Evolutionary conservation across 2,329 filamentous ascomycete genomes (phyloP).

Genomic region (Thermoascus crustaceus): DNA sequence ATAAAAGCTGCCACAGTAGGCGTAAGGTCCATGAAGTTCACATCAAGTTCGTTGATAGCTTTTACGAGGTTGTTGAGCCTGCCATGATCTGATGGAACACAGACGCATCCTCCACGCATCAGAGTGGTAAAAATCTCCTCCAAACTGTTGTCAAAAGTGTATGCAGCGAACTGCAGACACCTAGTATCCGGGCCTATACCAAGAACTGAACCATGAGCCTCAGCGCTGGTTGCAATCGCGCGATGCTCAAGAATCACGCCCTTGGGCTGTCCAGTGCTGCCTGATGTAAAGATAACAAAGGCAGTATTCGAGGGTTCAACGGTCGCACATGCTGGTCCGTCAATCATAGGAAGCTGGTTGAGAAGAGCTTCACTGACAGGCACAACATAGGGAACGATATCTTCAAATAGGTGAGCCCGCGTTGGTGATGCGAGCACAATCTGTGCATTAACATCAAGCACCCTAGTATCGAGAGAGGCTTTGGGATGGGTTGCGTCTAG

Average conservation of each 20-base stretch:
- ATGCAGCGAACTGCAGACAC: slow-evolving; percentile 36
- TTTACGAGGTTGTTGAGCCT: slow-evolving; percentile 38
- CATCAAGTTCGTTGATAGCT: slow-evolving; percentile 39
- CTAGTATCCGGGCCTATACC: slow-evolving; percentile 15
- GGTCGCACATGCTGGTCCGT: slow-evolving; percentile 5
- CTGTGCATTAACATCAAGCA: slow-evolving; percentile 31
- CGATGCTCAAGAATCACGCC: slow-evolving; percentile 31
- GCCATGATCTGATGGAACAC: slow-evolving; percentile 42
- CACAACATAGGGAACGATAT: slow-evolving; percentile 33
- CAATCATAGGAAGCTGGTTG: slow-evolving; percentile 20
- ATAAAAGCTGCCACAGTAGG: slow-evolving; percentile 43
- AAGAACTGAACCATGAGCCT: slow-evolving; percentile 19
- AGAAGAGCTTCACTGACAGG: slow-evolving; percentile 26
- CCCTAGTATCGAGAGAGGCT: slow-evolving; percentile 28
- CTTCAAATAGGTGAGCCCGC: slow-evolving; percentile 33
- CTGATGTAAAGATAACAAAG: slow-evolving; percentile 30
- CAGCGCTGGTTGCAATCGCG: slow-evolving; percentile 22
- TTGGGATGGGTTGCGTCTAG: slow-evolving; percentile 27
- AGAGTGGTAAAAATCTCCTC: slow-evolving; percentile 31
- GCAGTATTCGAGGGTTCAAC: slow-evolving; percentile 14
- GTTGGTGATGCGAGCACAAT: slow-evolving; percentile 33
- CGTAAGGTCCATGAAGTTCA: slow-evolving; percentile 48
- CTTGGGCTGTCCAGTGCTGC: slow-evolving; percentile 24
- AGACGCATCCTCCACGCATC: slow-evolving; percentile 46
- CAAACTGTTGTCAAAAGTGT: slow-evolving; percentile 41